These are phyloP conservation scores for Coemansia sp. DNA, from an alignment of 192 early-diverging fungal species.

Conservation along the genomic window DNA sequence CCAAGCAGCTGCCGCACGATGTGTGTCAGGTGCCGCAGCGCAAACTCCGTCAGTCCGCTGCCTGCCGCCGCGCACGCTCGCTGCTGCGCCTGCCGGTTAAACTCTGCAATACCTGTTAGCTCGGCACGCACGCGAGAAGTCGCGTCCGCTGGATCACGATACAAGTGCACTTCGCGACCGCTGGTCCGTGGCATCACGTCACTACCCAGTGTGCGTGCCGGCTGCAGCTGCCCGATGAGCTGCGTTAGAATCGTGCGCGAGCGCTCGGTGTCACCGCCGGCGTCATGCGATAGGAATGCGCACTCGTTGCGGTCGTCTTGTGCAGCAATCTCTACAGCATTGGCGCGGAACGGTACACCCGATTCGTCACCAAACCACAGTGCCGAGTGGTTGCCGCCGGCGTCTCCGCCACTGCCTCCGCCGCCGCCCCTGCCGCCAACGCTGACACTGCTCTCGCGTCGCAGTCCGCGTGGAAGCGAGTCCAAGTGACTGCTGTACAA, in stretches of 20 bases:
- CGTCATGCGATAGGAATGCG: constrained; percentile 35
- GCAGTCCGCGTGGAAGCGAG: too few relatives aligned
- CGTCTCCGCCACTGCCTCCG: not conserved
- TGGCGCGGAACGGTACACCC: constrained; percentile 39
- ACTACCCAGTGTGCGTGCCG: constrained; percentile 7
- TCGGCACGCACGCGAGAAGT: constrained; percentile 12
- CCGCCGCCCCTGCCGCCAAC: not conserved
- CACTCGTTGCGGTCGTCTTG: constrained; percentile 49
- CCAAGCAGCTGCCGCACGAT: constrained; percentile 70
- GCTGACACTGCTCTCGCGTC: not conserved
- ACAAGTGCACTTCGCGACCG: constrained; percentile 3
- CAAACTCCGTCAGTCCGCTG: constrained; percentile 24
- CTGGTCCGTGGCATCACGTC: not conserved
- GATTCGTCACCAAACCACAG: constrained; percentile 31
- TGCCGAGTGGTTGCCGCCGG: constrained; percentile 3
- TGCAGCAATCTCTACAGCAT: constrained; percentile 47
- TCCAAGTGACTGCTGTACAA: too few relatives aligned
- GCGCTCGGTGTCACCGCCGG: constrained; percentile 21
- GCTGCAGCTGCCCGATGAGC: constrained; percentile 31
- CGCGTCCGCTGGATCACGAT: constrained; percentile 1
- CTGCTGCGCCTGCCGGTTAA: constrained; percentile 26
- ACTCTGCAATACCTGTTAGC: constrained; percentile 30
- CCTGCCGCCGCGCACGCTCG: constrained; percentile 23
- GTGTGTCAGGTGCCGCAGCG: constrained; percentile 63
- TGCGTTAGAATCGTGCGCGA: constrained; percentile 29